Percentiles rank a stretch among this genome's conserved stretches.
These are phyloP conservation scores for Myriosclerotinia scirpicola DNA, from an alignment of 2,329 filamentous ascomycete genomes.

Conservation along the genomic window DNA sequence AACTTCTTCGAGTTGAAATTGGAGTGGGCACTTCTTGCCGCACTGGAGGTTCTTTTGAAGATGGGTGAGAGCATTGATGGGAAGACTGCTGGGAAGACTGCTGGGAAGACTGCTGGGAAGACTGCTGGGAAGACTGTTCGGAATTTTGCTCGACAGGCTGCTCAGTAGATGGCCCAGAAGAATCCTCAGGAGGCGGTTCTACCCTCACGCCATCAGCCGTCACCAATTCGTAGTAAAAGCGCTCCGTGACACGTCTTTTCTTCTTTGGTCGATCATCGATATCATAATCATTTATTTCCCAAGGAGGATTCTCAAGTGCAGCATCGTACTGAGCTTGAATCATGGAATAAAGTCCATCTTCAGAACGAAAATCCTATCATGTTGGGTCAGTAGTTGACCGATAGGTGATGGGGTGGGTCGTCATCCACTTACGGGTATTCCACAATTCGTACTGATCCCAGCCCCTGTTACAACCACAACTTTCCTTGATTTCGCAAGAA, in stretches of 20 bases:
- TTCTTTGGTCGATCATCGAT: conserved; percentile 41
- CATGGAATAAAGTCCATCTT: conserved; percentile 70
- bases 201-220: conserved; percentile 36
- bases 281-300: conserved; percentile 39
- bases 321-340: conserved; percentile 68
- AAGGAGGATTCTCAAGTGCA: conserved; percentile 44
- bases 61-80: too few relatives aligned
- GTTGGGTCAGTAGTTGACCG: conserved; percentile 27
- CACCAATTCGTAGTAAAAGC: conserved; percentile 39
- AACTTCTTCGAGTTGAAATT: conserved; percentile 20
- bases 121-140: neutral
- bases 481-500: conserved; percentile 63
- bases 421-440: conserved; percentile 61
- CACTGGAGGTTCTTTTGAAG: neutral
- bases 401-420: neutral
- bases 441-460: conserved; percentile 74
- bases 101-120: too few relatives aligned
- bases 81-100: too few relatives aligned
- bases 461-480: conserved; percentile 72
- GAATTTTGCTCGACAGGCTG: conserved; percentile 3
- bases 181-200: conserved; percentile 24
- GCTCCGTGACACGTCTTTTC: conserved; percentile 35
- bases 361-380: conserved; percentile 66
- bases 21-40: neutral
- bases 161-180: neutral